Conservation (phyloP, 2,329 filamentous ascomycete genomes). For the Aspergillus sp. region DNA sequence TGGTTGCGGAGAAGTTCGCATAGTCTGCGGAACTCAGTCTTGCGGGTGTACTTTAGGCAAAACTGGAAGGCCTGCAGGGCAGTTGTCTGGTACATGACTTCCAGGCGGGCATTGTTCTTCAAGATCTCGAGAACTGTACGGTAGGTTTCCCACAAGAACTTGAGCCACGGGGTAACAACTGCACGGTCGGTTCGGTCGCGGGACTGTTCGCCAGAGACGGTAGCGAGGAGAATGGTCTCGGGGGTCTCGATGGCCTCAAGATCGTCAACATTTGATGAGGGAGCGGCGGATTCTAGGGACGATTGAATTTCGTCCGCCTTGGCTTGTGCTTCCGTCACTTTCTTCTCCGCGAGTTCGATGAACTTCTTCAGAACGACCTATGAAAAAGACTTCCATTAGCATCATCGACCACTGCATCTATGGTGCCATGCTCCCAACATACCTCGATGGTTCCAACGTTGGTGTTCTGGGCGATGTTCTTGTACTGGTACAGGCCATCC, state of each 20-base stretch:
- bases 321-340: constrained; percentile 92
- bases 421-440: constrained; percentile 24
- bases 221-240: constrained; percentile 96
- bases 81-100: constrained; percentile 97
- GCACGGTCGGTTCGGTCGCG: constrained; percentile 96
- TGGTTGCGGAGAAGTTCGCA: constrained; percentile 98
- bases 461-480: constrained; percentile 99
- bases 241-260: constrained; percentile 96
- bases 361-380: constrained; percentile 94
- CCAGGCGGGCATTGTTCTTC: constrained; percentile 96
- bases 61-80: constrained; percentile 99
- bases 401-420: background rate
- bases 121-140: constrained; percentile 97
- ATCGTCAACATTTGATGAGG: constrained; percentile 82
- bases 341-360: constrained; percentile 94
- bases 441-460: constrained; percentile 98
- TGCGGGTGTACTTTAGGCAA: constrained; percentile 95
- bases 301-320: constrained; percentile 96
- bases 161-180: constrained; percentile 98
- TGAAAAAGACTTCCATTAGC: constrained; percentile 18
- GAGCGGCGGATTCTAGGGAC: constrained; percentile 74
- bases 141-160: constrained; percentile 99
- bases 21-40: constrained; percentile 98
- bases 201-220: constrained; percentile 96
- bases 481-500: constrained; percentile 99